These are phyloP conservation scores for Moniliella sp. DNA, from an alignment of 1,284 basidiomycete species.

Conservation along the genomic window DNA sequence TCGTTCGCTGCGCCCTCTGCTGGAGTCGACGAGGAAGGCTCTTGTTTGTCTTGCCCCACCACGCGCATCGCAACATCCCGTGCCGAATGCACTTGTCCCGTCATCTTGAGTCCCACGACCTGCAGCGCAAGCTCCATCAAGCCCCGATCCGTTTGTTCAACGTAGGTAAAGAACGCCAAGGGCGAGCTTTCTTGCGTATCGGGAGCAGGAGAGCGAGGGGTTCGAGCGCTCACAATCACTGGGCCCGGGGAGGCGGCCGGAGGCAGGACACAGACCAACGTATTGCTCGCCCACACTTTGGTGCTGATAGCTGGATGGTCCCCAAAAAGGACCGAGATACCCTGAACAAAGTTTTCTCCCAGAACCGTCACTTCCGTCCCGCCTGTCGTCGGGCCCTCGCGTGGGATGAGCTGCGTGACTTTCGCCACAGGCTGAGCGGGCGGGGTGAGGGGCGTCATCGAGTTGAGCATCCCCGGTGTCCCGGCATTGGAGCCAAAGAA, in stretches of 20 bases:
- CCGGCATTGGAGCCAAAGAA: too few species aligned
- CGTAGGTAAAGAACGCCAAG: conserved; percentile 73
- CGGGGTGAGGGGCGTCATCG: too few species aligned
- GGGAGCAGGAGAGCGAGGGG: not conserved
- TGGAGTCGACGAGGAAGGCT: too few species aligned
- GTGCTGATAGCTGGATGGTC: conserved; percentile 60
- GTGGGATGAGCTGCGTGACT: conserved; percentile 44
- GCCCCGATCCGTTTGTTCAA: conserved; percentile 67
- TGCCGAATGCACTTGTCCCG: conserved; percentile 73
- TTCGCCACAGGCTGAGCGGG: too few species aligned
- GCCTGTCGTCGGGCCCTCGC: conserved; percentile 58
- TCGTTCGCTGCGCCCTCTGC: too few species aligned
- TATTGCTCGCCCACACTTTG: conserved; percentile 75
- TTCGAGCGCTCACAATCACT: conserved; percentile 60
- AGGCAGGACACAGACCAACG: conserved; percentile 73
- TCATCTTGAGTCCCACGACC: conserved; percentile 86
- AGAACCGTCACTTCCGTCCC: conserved; percentile 86
- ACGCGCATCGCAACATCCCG: conserved; percentile 54
- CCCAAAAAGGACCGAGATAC: conserved; percentile 59
- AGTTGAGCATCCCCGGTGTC: too few species aligned
- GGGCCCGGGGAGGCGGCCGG: conserved; percentile 58
- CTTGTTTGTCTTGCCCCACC: too few species aligned
- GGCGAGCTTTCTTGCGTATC: too few species aligned
- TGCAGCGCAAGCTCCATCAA: conserved; percentile 87
- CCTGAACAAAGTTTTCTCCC: conserved; percentile 47